Evolutionary conservation across 345 rosid species (phyloP).

Genomic region (Corchorus olitorius): DNA sequence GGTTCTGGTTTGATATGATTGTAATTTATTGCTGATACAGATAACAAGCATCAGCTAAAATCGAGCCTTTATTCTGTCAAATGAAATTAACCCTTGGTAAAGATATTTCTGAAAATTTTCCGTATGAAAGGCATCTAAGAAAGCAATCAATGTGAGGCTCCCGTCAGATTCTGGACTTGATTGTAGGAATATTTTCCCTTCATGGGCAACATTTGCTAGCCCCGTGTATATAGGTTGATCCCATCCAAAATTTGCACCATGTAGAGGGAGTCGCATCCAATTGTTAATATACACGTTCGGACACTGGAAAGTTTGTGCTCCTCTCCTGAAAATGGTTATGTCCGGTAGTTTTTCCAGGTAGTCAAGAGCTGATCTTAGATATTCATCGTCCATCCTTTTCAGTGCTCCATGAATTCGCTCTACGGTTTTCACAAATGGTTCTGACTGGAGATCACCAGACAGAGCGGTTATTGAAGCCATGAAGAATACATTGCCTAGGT

Average conservation of each 20-base stretch:
- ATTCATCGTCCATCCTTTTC: slow-evolving; percentile 35
- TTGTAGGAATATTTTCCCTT: slow-evolving; percentile 43
- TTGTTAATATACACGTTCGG: slow-evolving; percentile 60
- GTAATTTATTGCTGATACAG: too few relatives aligned
- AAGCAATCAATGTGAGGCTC: slow-evolving; percentile 25
- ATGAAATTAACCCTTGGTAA: not conserved
- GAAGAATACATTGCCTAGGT: slow-evolving; percentile 45
- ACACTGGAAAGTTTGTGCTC: slow-evolving; percentile 45
- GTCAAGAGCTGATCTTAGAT: slow-evolving; percentile 52
- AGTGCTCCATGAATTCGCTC: slow-evolving; percentile 25
- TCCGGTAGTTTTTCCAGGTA: slow-evolving; percentile 31
- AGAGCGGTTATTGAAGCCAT: slow-evolving; percentile 21
- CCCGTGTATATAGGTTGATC: slow-evolving; percentile 55
- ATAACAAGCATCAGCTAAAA: too few relatives aligned
- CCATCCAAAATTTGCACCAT: slow-evolving; percentile 62
- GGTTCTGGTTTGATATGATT: too few relatives aligned
- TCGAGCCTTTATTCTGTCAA: not conserved
- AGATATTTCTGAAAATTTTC: slow-evolving; percentile 16
- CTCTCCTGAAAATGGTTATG: slow-evolving; percentile 26
- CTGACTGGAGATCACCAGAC: slow-evolving; percentile 28
- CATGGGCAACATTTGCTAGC: slow-evolving; percentile 41
- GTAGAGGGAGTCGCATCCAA: slow-evolving; percentile 44
- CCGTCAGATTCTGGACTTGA: slow-evolving; percentile 49
- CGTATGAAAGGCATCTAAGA: slow-evolving; percentile 22
- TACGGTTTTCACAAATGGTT: slow-evolving; percentile 30